Base-by-base conservation (phyloP, 129 eudicot genomes). In the Deinandra increscens region DNA sequence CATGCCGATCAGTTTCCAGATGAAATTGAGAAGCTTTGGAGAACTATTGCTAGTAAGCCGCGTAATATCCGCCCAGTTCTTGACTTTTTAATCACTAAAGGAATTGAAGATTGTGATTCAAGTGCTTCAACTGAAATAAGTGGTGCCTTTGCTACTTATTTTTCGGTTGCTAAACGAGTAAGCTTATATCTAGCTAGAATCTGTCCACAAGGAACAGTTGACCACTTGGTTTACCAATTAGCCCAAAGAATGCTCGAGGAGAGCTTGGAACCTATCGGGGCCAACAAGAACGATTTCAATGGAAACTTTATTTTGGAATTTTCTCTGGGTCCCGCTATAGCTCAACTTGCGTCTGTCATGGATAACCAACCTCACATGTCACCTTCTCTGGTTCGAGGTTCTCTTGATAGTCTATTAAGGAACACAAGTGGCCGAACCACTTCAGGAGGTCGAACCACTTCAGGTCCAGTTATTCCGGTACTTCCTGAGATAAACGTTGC, bases 31-130 rank as follows among this genome's bases (percentile, higher is more conserved):
- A 82, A 78, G 76, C 83, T 82, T 65, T 82, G 86, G 86, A 82
- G 86, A 60, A 82, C 86, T 7, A 79, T 82, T 74, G 83, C 83
- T 66, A 78, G 86, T 69, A 82, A 78, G 66, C 67, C 78, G 11
- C 72, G 71, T 22, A 82, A 82, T 26, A 79, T 78, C 19, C 68
- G 81, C 49, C 81, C 86, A 3, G 96, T 91, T 80, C 85, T 91
- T 36, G 97, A 91, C 78, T 91, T 91, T 78, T 75, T 91, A 75
- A 88, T 91, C 64, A 84, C 93, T 0, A 91, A 91, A 82, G 97
- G 97, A 37, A 91, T 91, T 56, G 97, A 91, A 79, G 97, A 91
- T 58, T 88, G 97, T 69, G 97, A 91, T 80, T 91, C 97, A 17
- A 91, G 84, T 74, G 96, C 97, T 9, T 91, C 97, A 15, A 85